These are phyloP conservation scores for Dactylorhiza incarnata DNA, from an alignment of 106 monocot species.

Conservation along the genomic window DNA sequence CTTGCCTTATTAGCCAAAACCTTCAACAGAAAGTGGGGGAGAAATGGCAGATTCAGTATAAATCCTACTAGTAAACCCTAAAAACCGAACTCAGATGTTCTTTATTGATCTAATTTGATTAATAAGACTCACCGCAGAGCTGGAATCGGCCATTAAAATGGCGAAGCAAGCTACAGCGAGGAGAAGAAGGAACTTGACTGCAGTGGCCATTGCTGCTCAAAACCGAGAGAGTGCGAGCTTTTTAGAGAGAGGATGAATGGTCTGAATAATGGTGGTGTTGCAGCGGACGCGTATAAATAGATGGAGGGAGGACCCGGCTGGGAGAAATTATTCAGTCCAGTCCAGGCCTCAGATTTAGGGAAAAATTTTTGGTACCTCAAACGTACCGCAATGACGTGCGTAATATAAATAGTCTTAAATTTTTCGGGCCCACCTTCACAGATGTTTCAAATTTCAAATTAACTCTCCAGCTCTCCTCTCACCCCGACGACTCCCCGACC, in stretches of 20 bases:
- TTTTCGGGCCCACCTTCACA: no score
- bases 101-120: neutral
- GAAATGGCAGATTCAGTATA: neutral
- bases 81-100: neutral
- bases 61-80: neutral
- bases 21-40: neutral
- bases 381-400: no score
- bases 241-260: neutral
- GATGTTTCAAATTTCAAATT: no score
- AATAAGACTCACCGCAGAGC: neutral
- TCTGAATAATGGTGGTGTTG: neutral
- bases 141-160: neutral
- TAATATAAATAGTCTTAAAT: no score
- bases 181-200: neutral
- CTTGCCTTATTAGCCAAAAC: neutral
- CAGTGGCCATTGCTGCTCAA: conserved; percentile 9
- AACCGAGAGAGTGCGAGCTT: neutral
- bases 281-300: neutral
- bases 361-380: no score
- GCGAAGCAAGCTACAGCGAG: neutral
- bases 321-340: no score
- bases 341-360: no score
- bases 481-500: no score
- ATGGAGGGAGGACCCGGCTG: no score
- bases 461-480: no score